Conservation (phyloP, 352 stramenopile genomes). For the Pythium myriotylum region DNA sequence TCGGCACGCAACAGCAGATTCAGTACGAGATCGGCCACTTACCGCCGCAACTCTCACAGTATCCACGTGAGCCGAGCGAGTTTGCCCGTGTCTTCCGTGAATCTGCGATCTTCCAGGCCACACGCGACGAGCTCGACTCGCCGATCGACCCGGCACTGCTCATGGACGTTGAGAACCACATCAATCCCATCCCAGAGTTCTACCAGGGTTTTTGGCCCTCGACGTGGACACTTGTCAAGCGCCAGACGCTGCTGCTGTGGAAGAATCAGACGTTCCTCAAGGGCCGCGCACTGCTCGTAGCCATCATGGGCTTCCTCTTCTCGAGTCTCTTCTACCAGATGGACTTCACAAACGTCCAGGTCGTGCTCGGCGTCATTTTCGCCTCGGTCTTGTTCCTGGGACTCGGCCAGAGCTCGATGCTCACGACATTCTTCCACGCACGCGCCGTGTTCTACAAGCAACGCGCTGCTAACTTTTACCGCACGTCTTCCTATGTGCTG, state of each 20-base stretch:
- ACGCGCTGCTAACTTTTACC: slow-evolving; percentile 84
- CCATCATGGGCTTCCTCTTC: slow-evolving; percentile 61
- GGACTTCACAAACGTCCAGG: slow-evolving; percentile 46
- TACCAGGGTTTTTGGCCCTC: slow-evolving; percentile 44
- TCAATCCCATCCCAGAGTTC: slow-evolving; percentile 44
- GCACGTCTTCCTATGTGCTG: slow-evolving; percentile 80
- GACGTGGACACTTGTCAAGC: slow-evolving; percentile 49
- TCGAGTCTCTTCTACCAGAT: slow-evolving; percentile 56
- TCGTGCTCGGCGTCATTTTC: slow-evolving; percentile 85
- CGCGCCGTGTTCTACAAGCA: slow-evolving; percentile 89
- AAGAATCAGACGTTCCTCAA: slow-evolving; percentile 58
- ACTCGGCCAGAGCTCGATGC: slow-evolving; percentile 72
- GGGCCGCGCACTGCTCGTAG: slow-evolving; percentile 47
- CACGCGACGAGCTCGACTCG: slow-evolving; percentile 69
- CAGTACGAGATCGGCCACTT: slow-evolving; percentile 34
- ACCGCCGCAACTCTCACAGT: slow-evolving; percentile 1
- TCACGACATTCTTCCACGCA: slow-evolving; percentile 79
- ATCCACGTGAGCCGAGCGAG: slow-evolving; percentile 38
- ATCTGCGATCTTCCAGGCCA: slow-evolving; percentile 41
- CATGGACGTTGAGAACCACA: slow-evolving; percentile 63
- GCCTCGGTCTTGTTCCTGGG: slow-evolving; percentile 81
- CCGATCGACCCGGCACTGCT: slow-evolving; percentile 90
- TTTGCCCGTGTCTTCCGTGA: slow-evolving; percentile 46
- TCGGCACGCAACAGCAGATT: slow-evolving; percentile 45
- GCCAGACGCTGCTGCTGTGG: slow-evolving; percentile 69